A percentile compares a stretch with the other conserved stretches of the same genome.
Evolutionary conservation across 257 asterid genomes (phyloP).

Genomic region (Ophiorrhiza pumila): DNA sequence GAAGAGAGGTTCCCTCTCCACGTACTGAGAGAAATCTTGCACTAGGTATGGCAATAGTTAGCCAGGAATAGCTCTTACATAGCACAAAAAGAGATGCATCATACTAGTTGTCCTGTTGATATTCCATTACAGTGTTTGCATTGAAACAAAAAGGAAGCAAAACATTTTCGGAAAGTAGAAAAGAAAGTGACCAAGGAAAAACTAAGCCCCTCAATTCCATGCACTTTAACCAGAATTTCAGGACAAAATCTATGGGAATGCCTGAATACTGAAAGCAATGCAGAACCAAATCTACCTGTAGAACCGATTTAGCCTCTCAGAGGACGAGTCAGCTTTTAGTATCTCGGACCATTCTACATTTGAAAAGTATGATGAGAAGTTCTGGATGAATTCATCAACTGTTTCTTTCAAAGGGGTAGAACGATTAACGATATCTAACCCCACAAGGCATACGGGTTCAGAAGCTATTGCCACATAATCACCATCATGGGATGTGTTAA

Average conservation of each 20-base stretch:
- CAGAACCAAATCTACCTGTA: constrained; percentile 45
- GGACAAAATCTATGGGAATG: background rate
- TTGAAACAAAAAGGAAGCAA: background rate
- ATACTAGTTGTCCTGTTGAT: background rate
- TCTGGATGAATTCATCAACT: constrained; percentile 47
- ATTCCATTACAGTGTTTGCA: background rate
- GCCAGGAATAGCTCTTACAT: background rate
- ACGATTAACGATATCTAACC: constrained; percentile 71
- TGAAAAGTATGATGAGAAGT: constrained; percentile 69
- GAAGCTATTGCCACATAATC: constrained; percentile 92
- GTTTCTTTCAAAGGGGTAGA: constrained; percentile 63
- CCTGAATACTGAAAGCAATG: background rate
- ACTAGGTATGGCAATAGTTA: background rate
- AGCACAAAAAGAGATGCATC: background rate
- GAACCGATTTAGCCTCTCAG: constrained; percentile 54
- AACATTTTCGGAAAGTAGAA: background rate
- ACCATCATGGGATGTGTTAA: constrained; percentile 87
- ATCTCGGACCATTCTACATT: constrained; percentile 64
- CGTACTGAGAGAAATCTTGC: background rate
- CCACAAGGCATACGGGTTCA: constrained; percentile 86
- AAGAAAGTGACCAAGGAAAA: background rate
- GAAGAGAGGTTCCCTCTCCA: background rate
- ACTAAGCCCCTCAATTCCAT: background rate
- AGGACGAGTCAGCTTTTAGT: constrained; percentile 43
- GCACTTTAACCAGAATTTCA: background rate